A percentile compares a stretch with the other conserved stretches of the same genome.
Conservation (phyloP, 2,329 filamentous ascomycete species). For the Fusarium continuum region DNA sequence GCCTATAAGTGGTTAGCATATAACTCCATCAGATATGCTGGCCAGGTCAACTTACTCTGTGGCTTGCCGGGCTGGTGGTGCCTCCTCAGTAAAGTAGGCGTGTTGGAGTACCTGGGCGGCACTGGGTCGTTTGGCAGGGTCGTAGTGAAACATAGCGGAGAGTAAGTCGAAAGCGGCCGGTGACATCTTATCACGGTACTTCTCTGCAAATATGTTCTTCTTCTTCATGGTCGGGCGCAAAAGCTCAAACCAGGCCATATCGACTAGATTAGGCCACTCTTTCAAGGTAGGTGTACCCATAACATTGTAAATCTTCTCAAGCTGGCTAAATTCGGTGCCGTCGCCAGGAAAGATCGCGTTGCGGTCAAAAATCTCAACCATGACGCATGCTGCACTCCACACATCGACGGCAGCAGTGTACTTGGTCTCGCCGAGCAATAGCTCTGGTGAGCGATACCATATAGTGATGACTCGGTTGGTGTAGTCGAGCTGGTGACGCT, state of each 20-base stretch:
- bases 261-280: slow-evolving; percentile 89
- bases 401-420: slow-evolving; percentile 93
- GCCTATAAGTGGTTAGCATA: slow-evolving; percentile 58
- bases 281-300: slow-evolving; percentile 85
- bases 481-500: slow-evolving; percentile 90
- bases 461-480: slow-evolving; percentile 99
- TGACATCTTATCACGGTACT: slow-evolving; percentile 80
- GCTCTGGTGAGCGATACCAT: slow-evolving; percentile 82
- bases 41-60: slow-evolving; percentile 72
- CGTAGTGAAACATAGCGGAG: slow-evolving; percentile 85
- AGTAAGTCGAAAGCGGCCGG: slow-evolving; percentile 85
- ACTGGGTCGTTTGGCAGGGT: slow-evolving; percentile 83
- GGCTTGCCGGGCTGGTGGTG: slow-evolving; percentile 79
- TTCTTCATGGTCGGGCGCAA: slow-evolving; percentile 80
- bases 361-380: slow-evolving; percentile 94
- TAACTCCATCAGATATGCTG: neutral
- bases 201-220: slow-evolving; percentile 80
- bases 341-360: slow-evolving; percentile 96
- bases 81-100: slow-evolving; percentile 86
- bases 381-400: slow-evolving; percentile 96
- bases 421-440: slow-evolving; percentile 89
- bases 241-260: slow-evolving; percentile 97
- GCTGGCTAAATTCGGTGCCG: slow-evolving; percentile 92
- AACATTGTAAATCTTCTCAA: slow-evolving; percentile 95
- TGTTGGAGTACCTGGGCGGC: slow-evolving; percentile 87